Base-by-base conservation (phyloP, 1,284 basidiomycete species). In the Malassezia equina region DNA sequence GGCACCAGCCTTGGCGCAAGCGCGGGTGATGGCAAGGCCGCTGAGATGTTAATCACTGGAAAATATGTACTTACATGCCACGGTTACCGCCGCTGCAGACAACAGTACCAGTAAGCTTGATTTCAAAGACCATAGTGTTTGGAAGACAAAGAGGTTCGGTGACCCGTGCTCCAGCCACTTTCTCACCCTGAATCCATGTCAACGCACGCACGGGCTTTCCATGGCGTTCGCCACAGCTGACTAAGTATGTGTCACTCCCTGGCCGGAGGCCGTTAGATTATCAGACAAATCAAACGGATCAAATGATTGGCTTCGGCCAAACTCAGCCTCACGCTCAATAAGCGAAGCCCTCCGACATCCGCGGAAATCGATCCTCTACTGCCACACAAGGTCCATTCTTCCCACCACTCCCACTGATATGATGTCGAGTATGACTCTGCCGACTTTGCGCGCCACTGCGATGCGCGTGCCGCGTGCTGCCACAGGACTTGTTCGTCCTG, bases 81-180 rank as follows among this genome's bases (percentile, higher is more conserved):
- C 71, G 68, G 64, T 72, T 72, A 48, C 71, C 71, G 46, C 71
- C 71, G 43, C 86, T 85, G 40, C 88, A 82, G 56, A 73, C 60
- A 58, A 73, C 60, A 52, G 71, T 73, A 29, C 64, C 64, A 36
- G 47, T 51, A 25, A 66, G 57, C 47, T 62, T 61, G 46, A 66
- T 58, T 43, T 55, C 52, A 47, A 52, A 55, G 9, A 47, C 39
- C 62, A 64, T 64, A 4, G 12, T 61, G 17, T 12, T 33, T 3
- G 8, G 9, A 12, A 19, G 36, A 1, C 11, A 21, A 31, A 21
- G 9, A 6, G 36, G 3, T 19, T 4, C 11, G 19, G 19, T 5
- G 36, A 6, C 15, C n/a, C 36, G 29, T 31, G 13, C 29, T 7
- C 29, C 29, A 31, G 29, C 7, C 29, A 13, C n/a, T n/a, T n/a